Evolutionary conservation across 306 rosid species (phyloP).

Genomic region (Vigna angularis): DNA sequence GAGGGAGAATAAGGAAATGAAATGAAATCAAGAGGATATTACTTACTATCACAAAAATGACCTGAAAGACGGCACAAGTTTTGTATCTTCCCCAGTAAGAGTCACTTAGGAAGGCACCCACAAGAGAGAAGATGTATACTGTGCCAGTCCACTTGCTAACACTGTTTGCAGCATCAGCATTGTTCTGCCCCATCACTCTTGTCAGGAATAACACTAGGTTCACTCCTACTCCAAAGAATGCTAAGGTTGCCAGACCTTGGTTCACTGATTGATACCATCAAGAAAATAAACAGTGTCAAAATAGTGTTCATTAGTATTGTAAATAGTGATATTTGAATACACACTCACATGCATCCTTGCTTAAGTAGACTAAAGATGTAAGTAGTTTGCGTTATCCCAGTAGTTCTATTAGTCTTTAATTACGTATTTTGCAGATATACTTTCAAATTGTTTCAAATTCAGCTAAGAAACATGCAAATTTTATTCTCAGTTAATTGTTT

Average conservation of each 20-base stretch:
- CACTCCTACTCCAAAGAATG: constrained; percentile 68
- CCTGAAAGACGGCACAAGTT: constrained; percentile 60
- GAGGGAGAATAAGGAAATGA: neutral
- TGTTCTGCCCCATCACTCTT: constrained; percentile 55
- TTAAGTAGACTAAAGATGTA: too few relatives aligned
- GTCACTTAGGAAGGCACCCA: constrained; percentile 67
- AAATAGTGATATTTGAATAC: neutral
- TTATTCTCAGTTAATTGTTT: neutral
- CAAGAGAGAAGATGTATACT: constrained; percentile 63
- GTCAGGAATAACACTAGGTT: constrained; percentile 64
- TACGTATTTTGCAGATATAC: neutral
- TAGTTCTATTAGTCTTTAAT: neutral
- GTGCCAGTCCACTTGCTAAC: constrained; percentile 66
- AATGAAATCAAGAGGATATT: constrained; percentile 20
- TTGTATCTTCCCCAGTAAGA: constrained; percentile 70
- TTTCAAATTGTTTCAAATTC: neutral
- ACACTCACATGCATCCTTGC: neutral
- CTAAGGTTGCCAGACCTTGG: constrained; percentile 66
- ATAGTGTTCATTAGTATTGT: neutral
- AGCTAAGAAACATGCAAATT: neutral
- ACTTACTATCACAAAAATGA: constrained; percentile 81
- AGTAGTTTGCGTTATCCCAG: too few relatives aligned
- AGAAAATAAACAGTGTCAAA: constrained; percentile 32
- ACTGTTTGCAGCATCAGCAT: constrained; percentile 67
- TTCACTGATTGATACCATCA: constrained; percentile 50